These are phyloP conservation scores for Aspergillus fischeri DNA, from an alignment of 2,329 filamentous ascomycete genomes.

Conservation along the genomic window DNA sequence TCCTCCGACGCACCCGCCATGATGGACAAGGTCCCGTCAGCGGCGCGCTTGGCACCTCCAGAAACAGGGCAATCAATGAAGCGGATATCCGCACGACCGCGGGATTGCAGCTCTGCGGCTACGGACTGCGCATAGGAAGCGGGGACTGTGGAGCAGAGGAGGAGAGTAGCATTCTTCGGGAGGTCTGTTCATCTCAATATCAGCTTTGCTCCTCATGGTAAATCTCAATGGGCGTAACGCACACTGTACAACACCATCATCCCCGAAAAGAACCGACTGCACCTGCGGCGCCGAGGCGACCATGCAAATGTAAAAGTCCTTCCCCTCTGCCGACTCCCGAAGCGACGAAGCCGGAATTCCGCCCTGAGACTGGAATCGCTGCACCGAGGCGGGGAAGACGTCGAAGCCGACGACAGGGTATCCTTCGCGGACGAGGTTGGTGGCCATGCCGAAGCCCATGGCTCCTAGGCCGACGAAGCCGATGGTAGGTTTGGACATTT, in stretches of 20 bases:
- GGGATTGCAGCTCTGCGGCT: constrained; percentile 51
- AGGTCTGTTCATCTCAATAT: constrained; percentile 34
- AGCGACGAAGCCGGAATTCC: constrained; percentile 58
- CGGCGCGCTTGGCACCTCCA: constrained; percentile 64
- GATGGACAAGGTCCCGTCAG: constrained; percentile 69
- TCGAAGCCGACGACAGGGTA: constrained; percentile 69
- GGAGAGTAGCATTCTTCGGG: constrained; percentile 55
- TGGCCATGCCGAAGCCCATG: constrained; percentile 81
- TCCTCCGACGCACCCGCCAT: constrained; percentile 62
- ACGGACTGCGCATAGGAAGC: constrained; percentile 62
- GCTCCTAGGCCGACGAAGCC: constrained; percentile 73
- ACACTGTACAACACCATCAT: constrained; percentile 46
- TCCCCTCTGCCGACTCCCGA: constrained; percentile 57
- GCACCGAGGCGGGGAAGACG: constrained; percentile 62
- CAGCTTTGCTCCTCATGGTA: not conserved
- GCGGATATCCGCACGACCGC: constrained; percentile 58
- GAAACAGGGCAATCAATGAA: constrained; percentile 71
- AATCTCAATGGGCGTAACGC: not conserved
- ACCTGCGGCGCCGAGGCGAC: constrained; percentile 69
- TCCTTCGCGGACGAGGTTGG: constrained; percentile 63
- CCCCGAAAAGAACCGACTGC: constrained; percentile 61
- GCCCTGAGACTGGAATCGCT: constrained; percentile 61
- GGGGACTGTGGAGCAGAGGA: constrained; percentile 68
- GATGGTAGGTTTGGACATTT: constrained; percentile 48
- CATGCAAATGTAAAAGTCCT: constrained; percentile 66